Base-by-base conservation (phyloP, 1,284 basidiomycete genomes). In the Trichosporon coremiiforme region DNA sequence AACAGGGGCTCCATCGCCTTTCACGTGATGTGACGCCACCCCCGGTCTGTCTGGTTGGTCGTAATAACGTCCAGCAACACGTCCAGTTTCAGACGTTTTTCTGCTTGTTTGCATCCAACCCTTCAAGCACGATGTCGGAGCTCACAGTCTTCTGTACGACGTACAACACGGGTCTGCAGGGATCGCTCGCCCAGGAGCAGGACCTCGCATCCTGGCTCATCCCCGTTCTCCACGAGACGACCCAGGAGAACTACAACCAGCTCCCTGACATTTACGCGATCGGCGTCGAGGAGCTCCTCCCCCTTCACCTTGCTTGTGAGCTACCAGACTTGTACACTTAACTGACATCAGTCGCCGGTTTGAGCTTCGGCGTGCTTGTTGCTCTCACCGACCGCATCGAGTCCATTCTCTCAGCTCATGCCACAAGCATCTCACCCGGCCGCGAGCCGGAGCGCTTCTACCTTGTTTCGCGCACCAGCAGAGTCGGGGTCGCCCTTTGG, bases 211-310 rank as follows among this genome's bases (percentile, higher is more conserved):
- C 75, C 17, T 85, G 84, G 84, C 78, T 85, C 20, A 72, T 79
- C n/a, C 81, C 82, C 3, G 77, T 80, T 20, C 77, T 83, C 3
- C 76, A 80, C 60, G 70, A 73, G 64, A 74, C 75, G 1, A 68
- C 78, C 0, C 71, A 71, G 20, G 74, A 78, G 41, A 67, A 73
- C 35, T 36, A 74, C 6, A 75, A 73, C 6, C 66, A 71, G n/a
- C 69, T 78, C 33, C 87, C 89, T 53, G 89, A 94, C 77, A 92
- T 97, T 70, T 94, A 98, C 74, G 89, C 97, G 70, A 90, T 99
- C 72, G 95, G 89, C 65, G 94, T 99, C 73, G 96, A 99, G 87
- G 98, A 98, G 86, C 92, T 96, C 80, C 91, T 97, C 3, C 82
- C 81, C 10, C 76, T 84, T 0, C 80, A 84, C 70, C 76, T 82